Conservation (phyloP, 768 basidiomycete species). For the Hortiboletus campestris region DNA sequence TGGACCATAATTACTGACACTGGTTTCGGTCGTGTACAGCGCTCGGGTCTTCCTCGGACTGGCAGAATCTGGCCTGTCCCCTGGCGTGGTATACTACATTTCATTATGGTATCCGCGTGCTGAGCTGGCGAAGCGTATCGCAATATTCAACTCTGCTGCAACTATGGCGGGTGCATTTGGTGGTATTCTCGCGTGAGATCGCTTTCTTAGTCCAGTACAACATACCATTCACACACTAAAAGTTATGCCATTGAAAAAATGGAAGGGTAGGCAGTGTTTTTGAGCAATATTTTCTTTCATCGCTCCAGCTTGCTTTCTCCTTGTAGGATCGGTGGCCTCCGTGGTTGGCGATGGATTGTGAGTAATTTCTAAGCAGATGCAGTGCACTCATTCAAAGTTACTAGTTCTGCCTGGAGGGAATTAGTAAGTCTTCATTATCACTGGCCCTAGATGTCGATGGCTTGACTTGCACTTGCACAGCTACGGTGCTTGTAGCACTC, state of each 20-base stretch:
- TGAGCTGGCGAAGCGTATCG: conserved; percentile 54
- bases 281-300: not conserved
- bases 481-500: conserved; percentile 6
- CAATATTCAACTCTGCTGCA: conserved; percentile 58
- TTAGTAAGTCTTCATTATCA: conserved; percentile 2
- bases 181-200: conserved; percentile 43
- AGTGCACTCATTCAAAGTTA: not conserved
- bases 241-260: conserved; percentile 35
- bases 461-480: not conserved
- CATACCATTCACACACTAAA: not conserved
- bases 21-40: conserved; percentile 13
- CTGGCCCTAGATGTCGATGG: too few species aligned
- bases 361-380: not conserved
- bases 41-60: conserved; percentile 42
- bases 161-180: conserved; percentile 49
- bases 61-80: conserved; percentile 42
- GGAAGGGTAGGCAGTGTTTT: conserved; percentile 32
- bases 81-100: conserved; percentile 40
- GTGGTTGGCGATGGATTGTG: conserved; percentile 38
- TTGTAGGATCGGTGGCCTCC: conserved; percentile 25
- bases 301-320: not conserved
- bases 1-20: not conserved
- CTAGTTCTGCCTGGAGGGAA: conserved; percentile 30
- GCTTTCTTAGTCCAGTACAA: not conserved
- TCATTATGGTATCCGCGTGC: conserved; percentile 57